Evolutionary conservation across 140 eudicot species (phyloP).

Genomic region (Flaveria floridana): DNA sequence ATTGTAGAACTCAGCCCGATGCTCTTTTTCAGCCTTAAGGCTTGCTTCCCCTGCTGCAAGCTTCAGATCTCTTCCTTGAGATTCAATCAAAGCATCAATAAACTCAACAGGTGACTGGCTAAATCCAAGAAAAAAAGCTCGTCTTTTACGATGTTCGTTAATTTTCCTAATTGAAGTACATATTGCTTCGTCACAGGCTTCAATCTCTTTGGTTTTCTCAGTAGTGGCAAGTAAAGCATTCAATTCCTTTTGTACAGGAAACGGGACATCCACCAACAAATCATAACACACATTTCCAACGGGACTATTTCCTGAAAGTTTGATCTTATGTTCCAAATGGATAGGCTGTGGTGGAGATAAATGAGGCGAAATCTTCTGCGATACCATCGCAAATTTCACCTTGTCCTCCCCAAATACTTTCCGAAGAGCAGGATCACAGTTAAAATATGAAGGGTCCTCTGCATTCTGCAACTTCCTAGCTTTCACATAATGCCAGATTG

Average conservation of each 20-base stretch:
- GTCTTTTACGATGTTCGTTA: constrained; percentile 79
- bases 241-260: constrained; percentile 84
- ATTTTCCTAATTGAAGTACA: constrained; percentile 73
- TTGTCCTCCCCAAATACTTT: constrained; percentile 90
- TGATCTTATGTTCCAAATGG: constrained; percentile 82
- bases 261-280: constrained; percentile 87
- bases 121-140: constrained; percentile 95
- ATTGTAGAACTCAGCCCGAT: constrained; percentile 73
- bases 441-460: constrained; percentile 76
- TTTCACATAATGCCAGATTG: constrained; percentile 94
- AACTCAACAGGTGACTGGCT: constrained; percentile 97
- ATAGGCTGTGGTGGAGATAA: constrained; percentile 86
- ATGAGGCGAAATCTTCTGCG: constrained; percentile 76
- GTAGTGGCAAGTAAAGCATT: constrained; percentile 67
- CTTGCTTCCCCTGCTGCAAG: constrained; percentile 73
- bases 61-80: constrained; percentile 88
- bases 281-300: constrained; percentile 90
- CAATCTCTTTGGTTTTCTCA: constrained; percentile 80
- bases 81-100: constrained; percentile 77
- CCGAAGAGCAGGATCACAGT: constrained; percentile 83
- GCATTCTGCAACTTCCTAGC: constrained; percentile 75
- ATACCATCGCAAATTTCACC: constrained; percentile 67
- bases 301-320: constrained; percentile 84
- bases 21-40: constrained; percentile 72
- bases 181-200: constrained; percentile 88